These are phyloP conservation scores for Pisolithus orientalis DNA, from an alignment of 768 basidiomycete genomes.

Conservation along the genomic window DNA sequence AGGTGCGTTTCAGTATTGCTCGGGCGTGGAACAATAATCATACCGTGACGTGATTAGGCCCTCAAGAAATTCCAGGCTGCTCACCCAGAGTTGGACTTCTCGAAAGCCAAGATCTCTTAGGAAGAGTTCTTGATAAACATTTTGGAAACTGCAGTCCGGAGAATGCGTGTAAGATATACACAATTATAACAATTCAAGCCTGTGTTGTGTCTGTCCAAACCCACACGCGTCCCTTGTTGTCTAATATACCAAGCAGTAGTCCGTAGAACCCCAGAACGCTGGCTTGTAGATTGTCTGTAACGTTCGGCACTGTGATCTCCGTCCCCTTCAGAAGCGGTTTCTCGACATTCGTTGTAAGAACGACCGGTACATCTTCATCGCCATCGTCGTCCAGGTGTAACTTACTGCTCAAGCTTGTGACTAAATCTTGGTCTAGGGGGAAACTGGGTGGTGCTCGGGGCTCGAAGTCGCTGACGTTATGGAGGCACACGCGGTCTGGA, in stretches of 20 bases:
- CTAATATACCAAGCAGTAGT: conserved; percentile 17
- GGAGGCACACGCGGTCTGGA: conserved; percentile 34
- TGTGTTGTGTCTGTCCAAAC: conserved; percentile 17
- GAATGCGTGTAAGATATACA: background rate
- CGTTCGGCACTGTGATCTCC: conserved; percentile 17
- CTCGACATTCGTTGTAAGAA: conserved; percentile 3
- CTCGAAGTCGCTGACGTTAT: conserved; percentile 42
- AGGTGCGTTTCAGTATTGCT: conserved; percentile 39
- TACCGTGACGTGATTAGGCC: conserved; percentile 40
- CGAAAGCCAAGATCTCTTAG: conserved; percentile 81
- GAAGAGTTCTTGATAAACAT: background rate
- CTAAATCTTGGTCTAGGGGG: conserved; percentile 28
- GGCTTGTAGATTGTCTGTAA: conserved; percentile 27
- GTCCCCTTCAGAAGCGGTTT: conserved; percentile 13
- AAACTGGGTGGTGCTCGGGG: conserved; percentile 39
- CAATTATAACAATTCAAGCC: conserved; percentile 5
- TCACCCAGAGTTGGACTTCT: conserved; percentile 94
- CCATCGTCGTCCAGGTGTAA: conserved; percentile 25
- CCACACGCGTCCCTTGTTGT: conserved; percentile 16
- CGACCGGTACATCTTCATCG: conserved; percentile 10
- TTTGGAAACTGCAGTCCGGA: no score
- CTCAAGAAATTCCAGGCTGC: conserved; percentile 83
- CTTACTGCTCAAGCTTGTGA: conserved; percentile 14
- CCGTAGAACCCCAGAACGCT: conserved; percentile 42
- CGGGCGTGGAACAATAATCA: background rate